Evolutionary conservation across 169 alveolate genomes (phyloP).

Genomic region (Plasmodium inui): DNA sequence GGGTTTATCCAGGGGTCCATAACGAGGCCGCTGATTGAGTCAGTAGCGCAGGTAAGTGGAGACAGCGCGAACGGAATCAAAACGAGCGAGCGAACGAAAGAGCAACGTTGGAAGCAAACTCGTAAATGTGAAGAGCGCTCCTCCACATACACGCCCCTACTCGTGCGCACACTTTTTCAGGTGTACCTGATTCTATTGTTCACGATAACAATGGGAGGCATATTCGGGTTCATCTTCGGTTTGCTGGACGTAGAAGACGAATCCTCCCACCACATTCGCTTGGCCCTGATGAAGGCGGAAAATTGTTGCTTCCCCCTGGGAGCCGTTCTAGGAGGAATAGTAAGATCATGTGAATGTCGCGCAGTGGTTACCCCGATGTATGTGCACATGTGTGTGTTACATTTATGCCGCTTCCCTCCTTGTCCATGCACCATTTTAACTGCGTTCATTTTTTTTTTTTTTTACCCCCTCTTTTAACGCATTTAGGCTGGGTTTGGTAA

Average conservation of each 20-base stretch:
- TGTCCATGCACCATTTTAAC: background rate
- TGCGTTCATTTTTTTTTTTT: background rate
- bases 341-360: constrained; percentile 11
- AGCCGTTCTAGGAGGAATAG: constrained; percentile 92
- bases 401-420: background rate
- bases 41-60: constrained; percentile 87
- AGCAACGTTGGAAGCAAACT: background rate
- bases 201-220: constrained; percentile 94
- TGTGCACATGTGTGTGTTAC: background rate
- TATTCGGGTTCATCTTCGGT: constrained; percentile 96
- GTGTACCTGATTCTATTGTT: constrained; percentile 89
- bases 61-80: background rate
- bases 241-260: constrained; percentile 94
- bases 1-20: constrained; percentile 88
- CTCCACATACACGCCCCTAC: background rate
- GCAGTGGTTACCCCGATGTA: background rate
- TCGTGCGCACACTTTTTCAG: constrained; percentile 66
- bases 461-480: background rate
- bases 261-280: constrained; percentile 90
- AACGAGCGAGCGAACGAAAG: background rate
- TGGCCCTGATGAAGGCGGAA: constrained; percentile 93
- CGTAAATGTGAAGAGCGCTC: background rate
- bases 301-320: constrained; percentile 95
- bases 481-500: constrained; percentile 86
- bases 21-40: constrained; percentile 92